Evolutionary conservation across 305 asterid species (phyloP).

Genomic region (Fraxinus angustifolia): DNA sequence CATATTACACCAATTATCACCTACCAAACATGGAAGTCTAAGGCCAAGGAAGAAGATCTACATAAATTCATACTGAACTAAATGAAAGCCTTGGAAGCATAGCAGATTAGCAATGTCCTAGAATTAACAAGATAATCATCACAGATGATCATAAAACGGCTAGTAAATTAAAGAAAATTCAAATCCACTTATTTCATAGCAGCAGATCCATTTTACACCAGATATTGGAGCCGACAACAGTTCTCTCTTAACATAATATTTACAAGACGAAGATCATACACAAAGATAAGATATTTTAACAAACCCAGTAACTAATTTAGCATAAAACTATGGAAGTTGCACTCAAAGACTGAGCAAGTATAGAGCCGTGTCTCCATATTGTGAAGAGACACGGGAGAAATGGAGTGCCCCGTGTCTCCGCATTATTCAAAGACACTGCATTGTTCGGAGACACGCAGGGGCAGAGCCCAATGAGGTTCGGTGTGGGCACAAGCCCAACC

Average conservation of each 20-base stretch:
- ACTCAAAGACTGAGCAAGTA: background rate
- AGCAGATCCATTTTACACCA: background rate
- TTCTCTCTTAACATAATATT: background rate
- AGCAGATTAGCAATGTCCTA: background rate
- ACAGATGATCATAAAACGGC: background rate
- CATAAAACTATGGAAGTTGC: background rate
- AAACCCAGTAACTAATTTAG: background rate
- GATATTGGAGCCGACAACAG: background rate
- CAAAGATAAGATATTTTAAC: conserved; percentile 1
- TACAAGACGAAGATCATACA: background rate
- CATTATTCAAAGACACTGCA: too few relatives aligned
- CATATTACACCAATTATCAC: background rate
- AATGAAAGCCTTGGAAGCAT: background rate
- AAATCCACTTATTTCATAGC: background rate
- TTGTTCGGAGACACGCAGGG: too few relatives aligned
- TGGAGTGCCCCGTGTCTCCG: too few relatives aligned
- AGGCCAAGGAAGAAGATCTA: background rate
- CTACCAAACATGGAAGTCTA: background rate
- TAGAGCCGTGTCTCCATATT: background rate
- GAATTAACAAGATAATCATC: background rate
- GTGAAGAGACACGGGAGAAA: too few relatives aligned
- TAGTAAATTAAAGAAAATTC: background rate
- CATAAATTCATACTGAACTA: background rate
- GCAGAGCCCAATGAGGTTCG: too few relatives aligned
- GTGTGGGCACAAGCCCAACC: too few relatives aligned